Conservation (phyloP, 2,329 filamentous ascomycete genomes). For the Arthrobotrys iridis region DNA sequence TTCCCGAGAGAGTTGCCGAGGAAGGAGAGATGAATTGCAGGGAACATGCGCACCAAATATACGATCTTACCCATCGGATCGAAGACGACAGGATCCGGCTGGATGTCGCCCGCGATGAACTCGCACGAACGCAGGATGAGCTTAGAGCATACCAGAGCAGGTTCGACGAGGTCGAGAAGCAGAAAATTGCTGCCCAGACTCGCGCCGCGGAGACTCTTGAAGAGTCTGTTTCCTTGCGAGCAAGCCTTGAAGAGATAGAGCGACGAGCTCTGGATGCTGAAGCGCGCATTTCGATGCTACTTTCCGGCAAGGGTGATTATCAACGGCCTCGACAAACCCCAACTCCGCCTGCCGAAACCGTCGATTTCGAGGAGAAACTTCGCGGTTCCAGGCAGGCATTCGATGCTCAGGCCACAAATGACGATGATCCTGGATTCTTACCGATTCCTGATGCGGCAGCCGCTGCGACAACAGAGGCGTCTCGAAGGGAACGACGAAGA, state of each 20-base stretch:
- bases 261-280: slow-evolving; percentile 40
- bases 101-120: slow-evolving; percentile 43
- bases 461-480: slow-evolving; percentile 37
- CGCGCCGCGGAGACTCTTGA: slow-evolving; percentile 51
- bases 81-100: slow-evolving; percentile 44
- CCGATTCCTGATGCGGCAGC: slow-evolving; percentile 39
- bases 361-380: slow-evolving; percentile 52
- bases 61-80: slow-evolving; percentile 45
- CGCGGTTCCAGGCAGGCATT: slow-evolving; percentile 44
- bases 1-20: not conserved
- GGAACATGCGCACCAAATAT: slow-evolving; percentile 48
- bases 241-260: slow-evolving; percentile 45
- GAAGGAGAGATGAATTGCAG: slow-evolving; percentile 16
- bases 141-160: slow-evolving; percentile 38
- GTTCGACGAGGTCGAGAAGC: slow-evolving; percentile 47
- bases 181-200: slow-evolving; percentile 50
- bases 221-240: slow-evolving; percentile 40
- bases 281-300: slow-evolving; percentile 15
- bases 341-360: slow-evolving; percentile 51
- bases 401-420: slow-evolving; percentile 23
- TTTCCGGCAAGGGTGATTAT: slow-evolving; percentile 38
- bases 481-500: slow-evolving; percentile 37
- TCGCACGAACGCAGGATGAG: slow-evolving; percentile 45
- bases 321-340: slow-evolving; percentile 45
- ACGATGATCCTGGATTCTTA: slow-evolving; percentile 49